Base-by-base conservation (phyloP, 2,329 filamentous ascomycete species). In the Monilinia vaccinii-corymbosi region DNA sequence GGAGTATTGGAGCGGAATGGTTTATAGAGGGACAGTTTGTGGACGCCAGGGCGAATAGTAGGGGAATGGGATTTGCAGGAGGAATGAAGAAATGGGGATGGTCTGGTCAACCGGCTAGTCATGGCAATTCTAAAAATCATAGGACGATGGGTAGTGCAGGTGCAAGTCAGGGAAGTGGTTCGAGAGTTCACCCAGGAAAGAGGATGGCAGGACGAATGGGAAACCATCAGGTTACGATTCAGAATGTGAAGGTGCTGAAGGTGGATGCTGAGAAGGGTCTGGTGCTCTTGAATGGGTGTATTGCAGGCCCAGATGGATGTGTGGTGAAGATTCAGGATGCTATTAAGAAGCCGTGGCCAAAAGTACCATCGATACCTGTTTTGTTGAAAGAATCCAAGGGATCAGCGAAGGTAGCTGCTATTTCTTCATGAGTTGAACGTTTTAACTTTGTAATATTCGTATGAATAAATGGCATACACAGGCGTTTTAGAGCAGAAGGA, bases 191-290 rank as follows among this genome's bases (percentile, higher is more conserved):
- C 71, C 94, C 94, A 0, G 94, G 94, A 62, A 99, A 99, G 84
- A 94, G 91, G 77, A 99, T 99, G 94, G 85, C 94, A 4, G 94
- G 94, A 59, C 85, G 90, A 62, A 97, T 99, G 94, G 94, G 94
- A 65, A 89, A 88, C 66, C 83, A 96, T 74, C 85, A 84, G 67
- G 88, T 91, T 60, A 99, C 94, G 51, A 81, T 94, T 61, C 92
- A 97, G 80, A 97, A 96, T 75, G 77, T 97, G 68, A 89, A 87
- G 75, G 85, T 99, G 57, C 77, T 99, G 73, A 87, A 91, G 78
- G 87, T 96, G 38, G 91, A 97, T 75, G 82, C 86, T 68, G 87
- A 89, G 73, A 87, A 92, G 70, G 94, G 94, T 23, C 84, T 96
- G 68, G 84, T 99, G 61, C 84, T 97, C 57, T 86, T 99, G 65